These are phyloP conservation scores for Irpex rosettiformis DNA, from an alignment of 1,284 basidiomycete genomes.

Conservation along the genomic window DNA sequence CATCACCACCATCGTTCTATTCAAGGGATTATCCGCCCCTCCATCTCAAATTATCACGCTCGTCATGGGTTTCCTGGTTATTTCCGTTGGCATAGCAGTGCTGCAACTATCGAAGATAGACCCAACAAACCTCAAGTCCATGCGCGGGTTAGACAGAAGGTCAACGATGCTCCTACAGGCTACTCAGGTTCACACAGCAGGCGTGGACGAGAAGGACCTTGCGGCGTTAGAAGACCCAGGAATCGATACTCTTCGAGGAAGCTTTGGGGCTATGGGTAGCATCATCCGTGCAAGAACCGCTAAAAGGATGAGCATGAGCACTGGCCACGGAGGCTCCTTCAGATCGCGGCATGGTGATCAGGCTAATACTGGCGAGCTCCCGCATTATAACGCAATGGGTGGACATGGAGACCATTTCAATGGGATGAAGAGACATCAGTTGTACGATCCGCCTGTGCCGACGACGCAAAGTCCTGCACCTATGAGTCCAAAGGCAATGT, in stretches of 20 bases:
- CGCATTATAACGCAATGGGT: slow-evolving; percentile 14
- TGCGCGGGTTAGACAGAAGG: slow-evolving; percentile 67
- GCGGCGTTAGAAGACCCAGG: slow-evolving; percentile 72
- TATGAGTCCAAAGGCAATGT: not conserved
- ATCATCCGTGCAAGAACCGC: slow-evolving; percentile 82
- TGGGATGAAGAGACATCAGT: slow-evolving; percentile 68
- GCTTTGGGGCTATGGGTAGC: slow-evolving; percentile 84
- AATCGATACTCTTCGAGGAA: slow-evolving; percentile 86
- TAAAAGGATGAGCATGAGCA: slow-evolving; percentile 59
- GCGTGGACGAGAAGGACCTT: slow-evolving; percentile 55
- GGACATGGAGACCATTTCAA: slow-evolving; percentile 26
- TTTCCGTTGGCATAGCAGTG: slow-evolving; percentile 88
- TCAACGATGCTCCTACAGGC: slow-evolving; percentile 85
- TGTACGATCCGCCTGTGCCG: slow-evolving; percentile 74
- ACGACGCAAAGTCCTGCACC: not conserved
- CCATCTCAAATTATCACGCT: slow-evolving; percentile 82
- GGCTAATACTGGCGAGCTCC: slow-evolving; percentile 16
- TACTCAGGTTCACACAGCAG: slow-evolving; percentile 61
- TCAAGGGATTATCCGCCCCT: slow-evolving; percentile 84
- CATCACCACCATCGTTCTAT: slow-evolving; percentile 84
- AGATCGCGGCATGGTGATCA: slow-evolving; percentile 17
- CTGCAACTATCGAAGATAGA: slow-evolving; percentile 97
- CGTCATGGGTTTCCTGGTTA: slow-evolving; percentile 87
- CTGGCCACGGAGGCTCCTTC: slow-evolving; percentile 27
- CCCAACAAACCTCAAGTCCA: slow-evolving; percentile 60